Conservation (phyloP, 179 eudicot genomes). For the Pouteria campechiana region DNA sequence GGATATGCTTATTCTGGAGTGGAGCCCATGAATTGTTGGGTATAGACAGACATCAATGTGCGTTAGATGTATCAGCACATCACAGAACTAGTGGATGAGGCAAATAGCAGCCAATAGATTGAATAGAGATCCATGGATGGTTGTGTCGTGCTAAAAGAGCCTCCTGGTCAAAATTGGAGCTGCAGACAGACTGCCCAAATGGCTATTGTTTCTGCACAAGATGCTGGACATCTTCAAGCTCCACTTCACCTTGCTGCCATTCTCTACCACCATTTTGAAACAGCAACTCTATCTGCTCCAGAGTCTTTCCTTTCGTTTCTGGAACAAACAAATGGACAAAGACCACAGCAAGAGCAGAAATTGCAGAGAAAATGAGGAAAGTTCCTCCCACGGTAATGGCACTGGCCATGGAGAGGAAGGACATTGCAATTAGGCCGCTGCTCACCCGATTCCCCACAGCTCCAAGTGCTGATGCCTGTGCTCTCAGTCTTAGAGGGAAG, state of each 20-base stretch:
- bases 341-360: constrained; percentile 47
- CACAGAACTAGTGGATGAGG: too few species aligned
- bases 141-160: too few species aligned
- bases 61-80: too few species aligned
- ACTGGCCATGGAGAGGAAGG: constrained; percentile 42
- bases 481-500: constrained; percentile 76
- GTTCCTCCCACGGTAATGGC: constrained; percentile 70
- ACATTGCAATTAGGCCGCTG: constrained; percentile 70
- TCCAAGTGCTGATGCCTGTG: constrained; percentile 77
- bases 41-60: too few species aligned
- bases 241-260: constrained; percentile 20
- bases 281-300: constrained; percentile 64
- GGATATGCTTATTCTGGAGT: too few species aligned
- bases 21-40: too few species aligned
- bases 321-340: constrained; percentile 67
- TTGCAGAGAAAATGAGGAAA: constrained; percentile 44
- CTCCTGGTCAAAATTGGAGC: too few species aligned
- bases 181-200: too few species aligned
- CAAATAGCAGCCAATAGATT: too few species aligned
- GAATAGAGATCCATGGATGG: too few species aligned
- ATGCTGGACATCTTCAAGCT: constrained; percentile 38
- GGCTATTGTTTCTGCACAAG: constrained; percentile 32
- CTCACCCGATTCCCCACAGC: constrained; percentile 74
- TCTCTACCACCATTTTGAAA: constrained; percentile 23
- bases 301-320: constrained; percentile 72